phyloP scores from a whole-genome alignment of 495 filamentous ascomycete genomes.

The Oleoguttula mirabilis region DNA sequence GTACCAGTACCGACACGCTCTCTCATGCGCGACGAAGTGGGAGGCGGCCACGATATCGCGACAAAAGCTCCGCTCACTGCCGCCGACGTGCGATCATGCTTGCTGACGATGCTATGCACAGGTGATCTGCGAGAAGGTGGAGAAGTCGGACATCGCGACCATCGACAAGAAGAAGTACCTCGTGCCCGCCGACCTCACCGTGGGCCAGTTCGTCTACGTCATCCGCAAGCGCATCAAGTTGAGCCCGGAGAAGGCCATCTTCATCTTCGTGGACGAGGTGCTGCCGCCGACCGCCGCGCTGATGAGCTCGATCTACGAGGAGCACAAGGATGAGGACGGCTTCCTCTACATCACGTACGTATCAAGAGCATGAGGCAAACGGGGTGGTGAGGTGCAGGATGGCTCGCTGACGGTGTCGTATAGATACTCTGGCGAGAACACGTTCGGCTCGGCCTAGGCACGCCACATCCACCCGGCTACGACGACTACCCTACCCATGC shows the following conservation, averaged over 20 bases:
- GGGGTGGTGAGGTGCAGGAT: no score
- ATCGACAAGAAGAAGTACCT: constrained; percentile 99
- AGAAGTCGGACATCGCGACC: constrained; percentile 97
- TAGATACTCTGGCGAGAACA: constrained; percentile 99
- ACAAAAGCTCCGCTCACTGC: background rate
- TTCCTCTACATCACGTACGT: constrained; percentile 60
- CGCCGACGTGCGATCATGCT: background rate
- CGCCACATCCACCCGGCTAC: no score
- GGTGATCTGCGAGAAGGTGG: constrained; percentile 99
- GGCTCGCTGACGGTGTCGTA: constrained; percentile 31
- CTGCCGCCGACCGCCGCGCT: constrained; percentile 92
- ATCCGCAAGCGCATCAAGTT: constrained; percentile 99
- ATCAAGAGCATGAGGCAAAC: background rate
- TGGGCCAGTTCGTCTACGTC: constrained; percentile 99
- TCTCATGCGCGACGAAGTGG: constrained; percentile 2
- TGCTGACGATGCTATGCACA: constrained; percentile 26
- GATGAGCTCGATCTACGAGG: constrained; percentile 99
- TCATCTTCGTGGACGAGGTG: constrained; percentile 99
- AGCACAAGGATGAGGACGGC: constrained; percentile 69
- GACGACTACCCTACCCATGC: no score
- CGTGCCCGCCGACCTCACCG: constrained; percentile 92
- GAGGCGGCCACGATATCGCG: constrained; percentile 13
- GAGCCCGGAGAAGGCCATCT: constrained; percentile 98
- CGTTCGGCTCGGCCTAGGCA: constrained; percentile 64
- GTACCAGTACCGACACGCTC: constrained; percentile 33